These are phyloP conservation scores for Actinidia arguta DNA, from an alignment of 179 eudicot genomes.

Conservation along the genomic window DNA sequence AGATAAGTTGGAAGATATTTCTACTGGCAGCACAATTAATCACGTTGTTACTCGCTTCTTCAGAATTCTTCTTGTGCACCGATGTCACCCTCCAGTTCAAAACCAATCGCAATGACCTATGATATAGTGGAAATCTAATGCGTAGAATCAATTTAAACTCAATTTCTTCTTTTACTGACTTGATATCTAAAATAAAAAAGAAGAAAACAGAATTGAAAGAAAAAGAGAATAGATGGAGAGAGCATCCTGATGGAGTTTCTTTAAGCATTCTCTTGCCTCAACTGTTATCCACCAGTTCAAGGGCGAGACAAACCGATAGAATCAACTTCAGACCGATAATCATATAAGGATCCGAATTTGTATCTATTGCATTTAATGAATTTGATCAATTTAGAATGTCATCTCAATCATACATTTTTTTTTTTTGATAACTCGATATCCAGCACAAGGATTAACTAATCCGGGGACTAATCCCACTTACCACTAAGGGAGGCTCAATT, in stretches of 20 bases:
- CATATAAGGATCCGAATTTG: not conserved
- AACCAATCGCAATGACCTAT: slow-evolving; percentile 7
- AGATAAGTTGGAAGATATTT: slow-evolving; percentile 72
- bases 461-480: too few relatives aligned
- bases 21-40: slow-evolving; percentile 68
- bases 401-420: not conserved
- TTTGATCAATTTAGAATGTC: not conserved
- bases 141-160: too few relatives aligned
- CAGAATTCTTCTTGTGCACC: slow-evolving; percentile 87
- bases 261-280: not conserved
- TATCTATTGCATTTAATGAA: not conserved
- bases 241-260: not conserved
- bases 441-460: too few relatives aligned
- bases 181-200: not conserved
- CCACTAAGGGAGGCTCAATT: too few relatives aligned
- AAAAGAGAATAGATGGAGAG: not conserved
- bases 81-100: slow-evolving; percentile 66
- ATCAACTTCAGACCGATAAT: not conserved
- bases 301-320: not conserved
- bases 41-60: slow-evolving; percentile 60
- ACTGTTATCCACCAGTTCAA: not conserved
- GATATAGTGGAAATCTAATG: not conserved
- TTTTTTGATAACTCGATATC: too few relatives aligned
- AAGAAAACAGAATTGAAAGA: not conserved
- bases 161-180: too few relatives aligned